These are phyloP conservation scores for Bipolaris gigantea DNA, from an alignment of 2,329 filamentous ascomycete genomes.

Conservation along the genomic window DNA sequence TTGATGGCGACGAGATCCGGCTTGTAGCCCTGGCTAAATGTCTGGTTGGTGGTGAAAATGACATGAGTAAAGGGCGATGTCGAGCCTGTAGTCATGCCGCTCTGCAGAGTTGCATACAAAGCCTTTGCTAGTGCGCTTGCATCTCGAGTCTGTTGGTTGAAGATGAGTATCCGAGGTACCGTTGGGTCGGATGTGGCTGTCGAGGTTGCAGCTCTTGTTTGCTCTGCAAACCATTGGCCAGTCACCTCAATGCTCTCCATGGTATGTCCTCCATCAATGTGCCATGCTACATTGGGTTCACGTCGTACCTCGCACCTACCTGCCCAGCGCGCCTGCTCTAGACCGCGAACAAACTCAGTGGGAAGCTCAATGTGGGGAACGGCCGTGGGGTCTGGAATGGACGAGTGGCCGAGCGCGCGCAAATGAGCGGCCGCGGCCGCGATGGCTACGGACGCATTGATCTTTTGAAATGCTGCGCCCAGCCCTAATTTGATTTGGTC, in stretches of 20 bases:
- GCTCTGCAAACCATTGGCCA: slow-evolving; percentile 71
- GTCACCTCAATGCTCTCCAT: slow-evolving; percentile 77
- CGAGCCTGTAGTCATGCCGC: slow-evolving; percentile 27
- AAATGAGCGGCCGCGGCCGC: slow-evolving; percentile 64
- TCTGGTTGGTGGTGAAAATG: slow-evolving; percentile 80
- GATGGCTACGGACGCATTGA: slow-evolving; percentile 64
- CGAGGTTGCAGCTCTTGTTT: slow-evolving; percentile 41
- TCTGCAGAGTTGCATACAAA: slow-evolving; percentile 61
- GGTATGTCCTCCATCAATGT: slow-evolving; percentile 87
- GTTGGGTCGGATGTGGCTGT: slow-evolving; percentile 23
- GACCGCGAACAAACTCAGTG: slow-evolving; percentile 62
- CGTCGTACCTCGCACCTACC: slow-evolving; percentile 75
- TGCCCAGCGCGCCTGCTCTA: slow-evolving; percentile 68
- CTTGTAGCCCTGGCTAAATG: slow-evolving; percentile 63
- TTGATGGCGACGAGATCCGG: slow-evolving; percentile 67
- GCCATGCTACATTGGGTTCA: slow-evolving; percentile 65
- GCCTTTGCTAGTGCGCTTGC: slow-evolving; percentile 65
- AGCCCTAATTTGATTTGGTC: slow-evolving; percentile 58
- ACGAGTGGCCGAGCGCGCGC: slow-evolving; percentile 46
- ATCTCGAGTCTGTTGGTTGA: slow-evolving; percentile 91
- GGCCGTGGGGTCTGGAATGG: slow-evolving; percentile 42
- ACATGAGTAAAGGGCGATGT: slow-evolving; percentile 66
- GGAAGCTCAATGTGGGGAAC: slow-evolving; percentile 54
- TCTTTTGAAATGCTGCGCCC: slow-evolving; percentile 64
- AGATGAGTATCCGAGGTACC: slow-evolving; percentile 67